Percentiles rank a stretch among this genome's conserved stretches.
Evolutionary conservation across 2,329 filamentous ascomycete genomes (phyloP).

Genomic region (Monilinia aucupariae): DNA sequence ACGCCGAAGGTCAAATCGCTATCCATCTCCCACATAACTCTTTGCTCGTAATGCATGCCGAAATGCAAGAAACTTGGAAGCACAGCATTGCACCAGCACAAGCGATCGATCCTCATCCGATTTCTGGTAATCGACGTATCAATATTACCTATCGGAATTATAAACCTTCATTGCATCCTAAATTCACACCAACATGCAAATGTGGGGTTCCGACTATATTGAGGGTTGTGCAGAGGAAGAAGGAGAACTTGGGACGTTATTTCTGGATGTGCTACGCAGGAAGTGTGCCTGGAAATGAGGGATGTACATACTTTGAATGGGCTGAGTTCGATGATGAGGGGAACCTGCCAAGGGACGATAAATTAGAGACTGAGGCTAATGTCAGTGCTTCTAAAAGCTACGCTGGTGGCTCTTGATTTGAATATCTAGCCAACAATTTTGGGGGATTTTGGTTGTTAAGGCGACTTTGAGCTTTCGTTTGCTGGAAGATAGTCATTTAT

Average conservation of each 20-base stretch:
- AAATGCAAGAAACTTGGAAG: slow-evolving; percentile 98
- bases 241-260: slow-evolving; percentile 70
- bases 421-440: neutral
- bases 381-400: neutral
- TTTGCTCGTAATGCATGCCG: slow-evolving; percentile 89
- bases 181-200: slow-evolving; percentile 68
- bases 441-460: neutral
- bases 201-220: slow-evolving; percentile 66
- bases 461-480: too few relatives aligned
- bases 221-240: slow-evolving; percentile 73
- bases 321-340: slow-evolving; percentile 83
- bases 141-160: slow-evolving; percentile 95
- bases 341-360: slow-evolving; percentile 57
- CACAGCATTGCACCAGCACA: slow-evolving; percentile 72
- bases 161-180: slow-evolving; percentile 68
- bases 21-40: slow-evolving; percentile 95
- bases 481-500: too few relatives aligned
- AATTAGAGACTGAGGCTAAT: too few relatives aligned
- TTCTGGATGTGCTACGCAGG: slow-evolving; percentile 91
- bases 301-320: slow-evolving; percentile 79
- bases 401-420: neutral
- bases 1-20: slow-evolving; percentile 77
- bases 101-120: slow-evolving; percentile 76
- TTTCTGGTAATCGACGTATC: slow-evolving; percentile 74
- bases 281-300: slow-evolving; percentile 61